Conservation (phyloP, 108 stramenopile genomes). For the Fragilaria radians region DNA sequence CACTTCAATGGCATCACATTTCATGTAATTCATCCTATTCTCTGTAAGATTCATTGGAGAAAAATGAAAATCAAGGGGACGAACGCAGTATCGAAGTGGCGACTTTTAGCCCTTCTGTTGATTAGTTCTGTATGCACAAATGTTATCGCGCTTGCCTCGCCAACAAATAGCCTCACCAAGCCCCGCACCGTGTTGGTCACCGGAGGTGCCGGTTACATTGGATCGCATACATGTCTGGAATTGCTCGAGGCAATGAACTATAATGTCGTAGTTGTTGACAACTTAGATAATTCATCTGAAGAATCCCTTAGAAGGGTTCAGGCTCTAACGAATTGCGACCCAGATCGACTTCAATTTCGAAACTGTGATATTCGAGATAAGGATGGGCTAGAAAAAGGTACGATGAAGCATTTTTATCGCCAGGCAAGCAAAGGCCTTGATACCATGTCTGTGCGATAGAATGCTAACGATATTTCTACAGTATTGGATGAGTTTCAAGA, state of each 20-base stretch:
- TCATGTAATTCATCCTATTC: too few relatives aligned
- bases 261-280: slow-evolving; percentile 89
- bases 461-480: too few relatives aligned
- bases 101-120: neutral
- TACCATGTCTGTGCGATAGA: neutral
- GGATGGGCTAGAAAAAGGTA: slow-evolving; percentile 27
- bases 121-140: neutral
- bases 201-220: slow-evolving; percentile 99
- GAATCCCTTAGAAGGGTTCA: slow-evolving; percentile 85
- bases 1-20: too few relatives aligned
- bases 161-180: too few relatives aligned
- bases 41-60: too few relatives aligned
- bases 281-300: slow-evolving; percentile 85
- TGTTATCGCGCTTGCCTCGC: slow-evolving; percentile 9
- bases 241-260: slow-evolving; percentile 73
- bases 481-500: slow-evolving; percentile 75
- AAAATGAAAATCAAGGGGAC: too few relatives aligned
- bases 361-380: slow-evolving; percentile 72
- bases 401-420: neutral
- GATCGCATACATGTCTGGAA: slow-evolving; percentile 95
- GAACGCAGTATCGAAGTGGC: too few relatives aligned
- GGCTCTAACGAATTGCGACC: slow-evolving; percentile 38
- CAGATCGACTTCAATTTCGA: slow-evolving; percentile 60
- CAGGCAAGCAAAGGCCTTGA: neutral
- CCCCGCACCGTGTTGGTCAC: slow-evolving; percentile 88